These are phyloP conservation scores for Melampsora americana DNA, from an alignment of 1,284 basidiomycete species.

Conservation along the genomic window DNA sequence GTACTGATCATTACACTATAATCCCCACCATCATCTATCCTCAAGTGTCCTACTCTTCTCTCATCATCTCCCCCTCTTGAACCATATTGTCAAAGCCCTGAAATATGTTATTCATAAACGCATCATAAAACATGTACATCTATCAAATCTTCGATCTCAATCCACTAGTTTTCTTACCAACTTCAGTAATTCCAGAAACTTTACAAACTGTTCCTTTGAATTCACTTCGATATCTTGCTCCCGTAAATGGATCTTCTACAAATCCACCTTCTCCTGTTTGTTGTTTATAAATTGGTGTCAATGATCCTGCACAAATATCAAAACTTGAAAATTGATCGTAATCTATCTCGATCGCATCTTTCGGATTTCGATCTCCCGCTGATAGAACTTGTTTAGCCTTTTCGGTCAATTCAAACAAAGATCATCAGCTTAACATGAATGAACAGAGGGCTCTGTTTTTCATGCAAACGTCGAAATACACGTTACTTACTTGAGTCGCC, in stretches of 20 bases:
- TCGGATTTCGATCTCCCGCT: constrained; percentile 89
- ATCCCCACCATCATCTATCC: too few relatives aligned
- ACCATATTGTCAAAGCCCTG: too few relatives aligned
- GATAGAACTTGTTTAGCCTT: constrained; percentile 84
- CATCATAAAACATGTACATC: too few relatives aligned
- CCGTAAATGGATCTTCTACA: constrained; percentile 87
- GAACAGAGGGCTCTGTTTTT: not conserved
- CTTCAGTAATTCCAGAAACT: constrained; percentile 54
- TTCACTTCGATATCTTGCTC: constrained; percentile 82
- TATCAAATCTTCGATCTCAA: constrained; percentile 48
- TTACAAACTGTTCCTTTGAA: constrained; percentile 67
- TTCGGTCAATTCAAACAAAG: constrained; percentile 32
- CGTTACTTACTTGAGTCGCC: constrained; percentile 67
- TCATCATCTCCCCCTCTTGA: too few relatives aligned
- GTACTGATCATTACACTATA: too few relatives aligned
- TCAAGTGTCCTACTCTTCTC: too few relatives aligned
- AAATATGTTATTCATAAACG: too few relatives aligned
- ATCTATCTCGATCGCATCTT: constrained; percentile 86
- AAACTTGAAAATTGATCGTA: constrained; percentile 94
- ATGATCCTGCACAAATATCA: constrained; percentile 86
- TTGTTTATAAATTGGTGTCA: constrained; percentile 72
- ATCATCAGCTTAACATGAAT: constrained; percentile 44
- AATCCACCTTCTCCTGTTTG: constrained; percentile 62
- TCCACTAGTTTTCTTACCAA: constrained; percentile 55
- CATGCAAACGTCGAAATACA: constrained; percentile 46